phyloP scores from a whole-genome alignment of 2,329 filamentous ascomycete genomes.

The Rhynchosporium graminicola region DNA sequence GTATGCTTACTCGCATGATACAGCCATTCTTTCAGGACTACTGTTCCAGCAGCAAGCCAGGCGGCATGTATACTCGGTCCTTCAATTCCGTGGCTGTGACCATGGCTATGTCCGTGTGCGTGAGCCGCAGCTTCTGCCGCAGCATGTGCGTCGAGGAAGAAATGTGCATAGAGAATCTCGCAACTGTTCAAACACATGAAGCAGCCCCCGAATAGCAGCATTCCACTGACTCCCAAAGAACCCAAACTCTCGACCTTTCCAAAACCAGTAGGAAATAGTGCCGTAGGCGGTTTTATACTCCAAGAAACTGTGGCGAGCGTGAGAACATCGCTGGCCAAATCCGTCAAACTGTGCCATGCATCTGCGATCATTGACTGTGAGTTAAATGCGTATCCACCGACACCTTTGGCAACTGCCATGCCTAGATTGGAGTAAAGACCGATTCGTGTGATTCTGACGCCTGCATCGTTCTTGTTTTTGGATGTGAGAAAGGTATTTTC shows the following conservation, averaged over 20 bases:
- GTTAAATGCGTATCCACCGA: constrained; percentile 92
- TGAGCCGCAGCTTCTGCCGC: constrained; percentile 56
- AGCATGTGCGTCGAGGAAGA: constrained; percentile 64
- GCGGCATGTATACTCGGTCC: constrained; percentile 89
- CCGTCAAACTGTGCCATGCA: constrained; percentile 92
- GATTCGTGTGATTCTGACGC: constrained; percentile 89
- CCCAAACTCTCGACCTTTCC: constrained; percentile 98
- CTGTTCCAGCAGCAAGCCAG: constrained; percentile 89
- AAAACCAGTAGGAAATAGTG: constrained; percentile 85
- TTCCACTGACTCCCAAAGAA: constrained; percentile 86
- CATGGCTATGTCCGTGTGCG: constrained; percentile 64
- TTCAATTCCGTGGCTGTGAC: constrained; percentile 48
- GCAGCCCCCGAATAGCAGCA: constrained; percentile 84
- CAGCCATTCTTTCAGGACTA: constrained; percentile 93
- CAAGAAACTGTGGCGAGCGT: constrained; percentile 93
- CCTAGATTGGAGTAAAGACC: constrained; percentile 85
- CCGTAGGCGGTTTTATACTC: constrained; percentile 82
- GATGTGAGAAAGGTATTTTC: constrained; percentile 83
- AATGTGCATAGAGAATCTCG: constrained; percentile 69
- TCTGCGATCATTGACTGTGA: constrained; percentile 92
- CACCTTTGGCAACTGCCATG: constrained; percentile 92
- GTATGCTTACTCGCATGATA: constrained; percentile 86
- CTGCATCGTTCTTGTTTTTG: constrained; percentile 84
- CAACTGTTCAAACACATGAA: constrained; percentile 86
- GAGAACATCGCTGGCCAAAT: constrained; percentile 91